Evolutionary conservation across 2,329 filamentous ascomycete genomes (phyloP), one percentile per base, ranked within the genome.

Genomic region (Alternaria panax): DNA sequence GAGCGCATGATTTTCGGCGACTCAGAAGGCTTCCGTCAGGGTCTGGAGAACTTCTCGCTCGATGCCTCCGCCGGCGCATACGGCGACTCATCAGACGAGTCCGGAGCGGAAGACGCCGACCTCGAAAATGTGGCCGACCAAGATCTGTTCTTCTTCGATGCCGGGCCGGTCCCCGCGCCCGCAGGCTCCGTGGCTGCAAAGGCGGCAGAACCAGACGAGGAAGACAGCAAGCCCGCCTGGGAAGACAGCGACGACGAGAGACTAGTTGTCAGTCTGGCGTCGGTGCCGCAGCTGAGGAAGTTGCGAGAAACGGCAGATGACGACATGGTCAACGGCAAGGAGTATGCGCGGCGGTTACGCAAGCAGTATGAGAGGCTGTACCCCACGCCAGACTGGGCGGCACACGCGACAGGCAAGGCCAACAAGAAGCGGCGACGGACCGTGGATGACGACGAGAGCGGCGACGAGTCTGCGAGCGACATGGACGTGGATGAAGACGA

Each of bases 161-260:
- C 89, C 1, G 88, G 87, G 40, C 81, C 84, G 24, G 70, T 77
- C 46, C 69, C 82, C 63, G 75, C 79, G 65, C 74, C 75, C 47
- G 75, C 79, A 56, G 75, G 78, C 45, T 75, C 78, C 20, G 73
- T 76, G 5, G 78, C 79, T 34, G 74, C 75, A 2, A 78, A 82
- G 22, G 74, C 78, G 22, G 68, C 57, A 1, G 80, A 79, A 30
- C 78, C 76, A 32, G 78, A 79, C 20, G 75, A 77, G 18, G 67
- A 78, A 24, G 68, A 71, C 5, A 76, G 76, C 36, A 81, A 82
- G 20, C 84, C 89, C 3, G 91, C 88, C 1, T 99, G 95, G 95
- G 88, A 93, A 68, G 95, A 99, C 76, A 98, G 93, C 78, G 95
- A 99, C 71, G 95, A 99, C 74, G 95, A 98, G 74, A 87, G 92